A percentile compares a stretch with the other conserved stretches of the same genome.
These are phyloP conservation scores for Sambucus nigra DNA, from an alignment of 129 eudicot species.

Conservation along the genomic window DNA sequence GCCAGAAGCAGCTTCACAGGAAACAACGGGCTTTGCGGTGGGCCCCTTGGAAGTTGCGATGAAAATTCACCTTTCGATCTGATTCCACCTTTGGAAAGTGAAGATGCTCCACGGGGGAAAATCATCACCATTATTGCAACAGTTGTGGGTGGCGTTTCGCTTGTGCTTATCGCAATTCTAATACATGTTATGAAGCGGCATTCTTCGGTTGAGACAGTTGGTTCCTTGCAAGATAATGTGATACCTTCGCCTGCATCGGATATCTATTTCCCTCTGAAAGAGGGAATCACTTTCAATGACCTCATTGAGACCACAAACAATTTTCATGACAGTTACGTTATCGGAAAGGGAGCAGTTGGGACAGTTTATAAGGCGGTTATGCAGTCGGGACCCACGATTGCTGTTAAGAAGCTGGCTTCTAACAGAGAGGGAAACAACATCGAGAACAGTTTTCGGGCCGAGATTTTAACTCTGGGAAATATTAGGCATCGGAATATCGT, in stretches of 20 bases:
- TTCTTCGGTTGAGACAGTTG: slow-evolving; percentile 29
- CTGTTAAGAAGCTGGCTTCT: slow-evolving; percentile 86
- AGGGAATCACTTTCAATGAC: slow-evolving; percentile 82
- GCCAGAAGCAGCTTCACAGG: slow-evolving; percentile 57
- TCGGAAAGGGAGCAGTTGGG: slow-evolving; percentile 93
- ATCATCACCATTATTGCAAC: slow-evolving; percentile 50
- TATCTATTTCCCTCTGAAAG: slow-evolving; percentile 83
- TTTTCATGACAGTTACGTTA: slow-evolving; percentile 62
- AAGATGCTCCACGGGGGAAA: slow-evolving; percentile 33
- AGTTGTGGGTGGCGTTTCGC: slow-evolving; percentile 71
- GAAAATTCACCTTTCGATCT: slow-evolving; percentile 17
- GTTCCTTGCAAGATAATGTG: slow-evolving; percentile 23
- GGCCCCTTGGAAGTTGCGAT: slow-evolving; percentile 54
- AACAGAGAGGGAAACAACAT: slow-evolving; percentile 80
- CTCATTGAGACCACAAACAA: slow-evolving; percentile 69
- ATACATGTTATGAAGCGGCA: slow-evolving; percentile 55
- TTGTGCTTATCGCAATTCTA: slow-evolving; percentile 47
- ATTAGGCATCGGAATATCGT: slow-evolving; percentile 96
- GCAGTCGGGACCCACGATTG: slow-evolving; percentile 56
- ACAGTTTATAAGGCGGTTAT: slow-evolving; percentile 92
- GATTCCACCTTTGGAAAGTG: slow-evolving; percentile 19
- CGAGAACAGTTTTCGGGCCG: slow-evolving; percentile 88
- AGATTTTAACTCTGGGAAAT: slow-evolving; percentile 81
- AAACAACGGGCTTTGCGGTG: slow-evolving; percentile 84
- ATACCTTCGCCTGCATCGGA: slow-evolving; percentile 47